These are phyloP conservation scores for Microdochium nivale DNA, from an alignment of 2,329 filamentous ascomycete species.

Conservation along the genomic window DNA sequence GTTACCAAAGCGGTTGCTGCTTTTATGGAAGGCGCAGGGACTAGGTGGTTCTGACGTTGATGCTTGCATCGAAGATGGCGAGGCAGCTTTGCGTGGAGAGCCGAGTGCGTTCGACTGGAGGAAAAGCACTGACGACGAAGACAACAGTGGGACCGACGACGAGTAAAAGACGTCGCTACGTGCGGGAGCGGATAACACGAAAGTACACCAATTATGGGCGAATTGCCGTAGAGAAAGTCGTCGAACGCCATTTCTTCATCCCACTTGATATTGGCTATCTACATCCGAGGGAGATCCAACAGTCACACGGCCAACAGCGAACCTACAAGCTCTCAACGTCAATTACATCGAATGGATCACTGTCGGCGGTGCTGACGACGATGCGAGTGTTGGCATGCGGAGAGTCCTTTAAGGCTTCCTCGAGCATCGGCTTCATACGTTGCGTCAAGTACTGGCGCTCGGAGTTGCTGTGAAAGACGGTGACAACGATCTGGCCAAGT, in stretches of 20 bases:
- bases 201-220: background rate
- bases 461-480: constrained; percentile 87
- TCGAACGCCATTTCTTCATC: background rate
- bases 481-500: constrained; percentile 72
- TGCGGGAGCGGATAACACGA: background rate
- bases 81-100: constrained; percentile 32
- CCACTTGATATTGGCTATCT: background rate
- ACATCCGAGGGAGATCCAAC: background rate
- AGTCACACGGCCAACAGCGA: no score
- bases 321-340: constrained; percentile 23
- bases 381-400: constrained; percentile 42
- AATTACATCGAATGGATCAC: constrained; percentile 81
- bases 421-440: constrained; percentile 59
- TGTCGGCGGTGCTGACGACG: constrained; percentile 68
- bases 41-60: constrained; percentile 46
- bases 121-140: constrained; percentile 7
- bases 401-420: constrained; percentile 45
- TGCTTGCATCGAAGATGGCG: constrained; percentile 45
- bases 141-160: background rate
- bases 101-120: constrained; percentile 17
- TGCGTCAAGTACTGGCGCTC: constrained; percentile 74
- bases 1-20: constrained; percentile 40
- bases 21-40: constrained; percentile 44
- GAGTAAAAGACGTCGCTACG: background rate
- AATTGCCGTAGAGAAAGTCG: no score